A percentile compares a stretch with the other conserved stretches of the same genome.
phyloP scores from a whole-genome alignment of 228 moss, liverwort and hornwort genomes.

The Sphagnum magellanicum region DNA sequence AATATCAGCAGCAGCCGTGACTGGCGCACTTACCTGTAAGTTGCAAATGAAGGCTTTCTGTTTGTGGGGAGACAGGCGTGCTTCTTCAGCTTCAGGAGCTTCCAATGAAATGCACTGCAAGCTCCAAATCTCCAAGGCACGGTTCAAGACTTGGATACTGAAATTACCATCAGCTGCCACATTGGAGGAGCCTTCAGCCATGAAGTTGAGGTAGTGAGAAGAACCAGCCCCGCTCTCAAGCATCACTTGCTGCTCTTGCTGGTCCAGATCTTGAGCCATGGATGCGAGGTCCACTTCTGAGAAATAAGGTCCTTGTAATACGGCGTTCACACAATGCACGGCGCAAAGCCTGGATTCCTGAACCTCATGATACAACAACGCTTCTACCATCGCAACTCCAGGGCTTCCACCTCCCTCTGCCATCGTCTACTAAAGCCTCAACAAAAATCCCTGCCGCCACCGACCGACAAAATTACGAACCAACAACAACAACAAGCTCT shows the following conservation, averaged over 20 bases:
- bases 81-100: constrained; percentile 43
- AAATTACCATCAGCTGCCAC: constrained; percentile 64
- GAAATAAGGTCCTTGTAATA: constrained; percentile 61
- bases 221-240: constrained; percentile 51
- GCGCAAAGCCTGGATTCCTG: constrained; percentile 62
- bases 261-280: constrained; percentile 57
- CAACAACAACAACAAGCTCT: no score
- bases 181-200: constrained; percentile 67
- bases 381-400: neutral
- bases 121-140: constrained; percentile 55
- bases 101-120: constrained; percentile 54
- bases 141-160: constrained; percentile 58
- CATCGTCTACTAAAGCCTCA: neutral
- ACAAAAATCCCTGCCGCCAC: no score
- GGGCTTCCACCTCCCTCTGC: neutral
- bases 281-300: constrained; percentile 58
- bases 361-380: constrained; percentile 52
- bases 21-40: constrained; percentile 24
- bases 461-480: no score
- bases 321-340: constrained; percentile 60
- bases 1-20: no score
- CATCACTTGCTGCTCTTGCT: constrained; percentile 65
- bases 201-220: constrained; percentile 42
- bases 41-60: constrained; percentile 62
- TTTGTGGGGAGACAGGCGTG: constrained; percentile 37